Percentiles rank a stretch among this genome's conserved stretches.
These are phyloP conservation scores for Poronia punctata DNA, from an alignment of 495 filamentous ascomycete species.

Conservation along the genomic window DNA sequence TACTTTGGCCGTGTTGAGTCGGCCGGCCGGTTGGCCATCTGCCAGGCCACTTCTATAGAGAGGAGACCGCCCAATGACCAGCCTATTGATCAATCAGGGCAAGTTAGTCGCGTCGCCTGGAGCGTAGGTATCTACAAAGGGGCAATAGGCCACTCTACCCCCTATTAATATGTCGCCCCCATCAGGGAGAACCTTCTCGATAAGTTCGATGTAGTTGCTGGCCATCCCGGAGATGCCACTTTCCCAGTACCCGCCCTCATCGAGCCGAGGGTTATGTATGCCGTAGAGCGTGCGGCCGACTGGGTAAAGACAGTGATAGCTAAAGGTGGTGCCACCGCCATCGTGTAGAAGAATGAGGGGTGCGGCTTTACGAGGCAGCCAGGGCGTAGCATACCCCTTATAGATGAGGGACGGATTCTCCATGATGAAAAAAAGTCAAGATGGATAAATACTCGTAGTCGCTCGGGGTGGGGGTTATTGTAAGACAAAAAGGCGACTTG, in stretches of 20 bases:
- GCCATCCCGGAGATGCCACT: slow-evolving; percentile 29
- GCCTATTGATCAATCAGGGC: slow-evolving; percentile 19
- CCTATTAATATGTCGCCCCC: slow-evolving; percentile 27
- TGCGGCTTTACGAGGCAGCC: slow-evolving; percentile 9
- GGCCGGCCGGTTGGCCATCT: slow-evolving; percentile 18
- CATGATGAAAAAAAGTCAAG: too few relatives aligned
- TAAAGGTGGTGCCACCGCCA: slow-evolving; percentile 31
- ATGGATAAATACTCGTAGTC: too few relatives aligned
- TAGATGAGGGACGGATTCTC: slow-evolving; percentile 23
- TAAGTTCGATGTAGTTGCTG: slow-evolving; percentile 18
- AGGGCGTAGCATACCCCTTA: slow-evolving; percentile 7
- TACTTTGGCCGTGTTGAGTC: slow-evolving; percentile 13
- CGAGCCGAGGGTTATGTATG: slow-evolving; percentile 29
- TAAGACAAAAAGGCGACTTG: too few relatives aligned
- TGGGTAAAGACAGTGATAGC: slow-evolving; percentile 24
- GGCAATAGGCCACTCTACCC: background rate
- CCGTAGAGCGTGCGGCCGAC: slow-evolving; percentile 29
- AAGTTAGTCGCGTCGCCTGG: too few relatives aligned
- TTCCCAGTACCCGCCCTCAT: slow-evolving; percentile 25
- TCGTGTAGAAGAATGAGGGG: slow-evolving; percentile 33
- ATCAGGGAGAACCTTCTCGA: slow-evolving; percentile 21
- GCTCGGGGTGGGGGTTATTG: too few relatives aligned
- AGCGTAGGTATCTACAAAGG: too few relatives aligned
- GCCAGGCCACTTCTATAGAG: slow-evolving; percentile 32
- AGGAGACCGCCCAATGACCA: slow-evolving; percentile 42